Conservation (phyloP, 257 asterid species). For the Rhazya stricta region DNA sequence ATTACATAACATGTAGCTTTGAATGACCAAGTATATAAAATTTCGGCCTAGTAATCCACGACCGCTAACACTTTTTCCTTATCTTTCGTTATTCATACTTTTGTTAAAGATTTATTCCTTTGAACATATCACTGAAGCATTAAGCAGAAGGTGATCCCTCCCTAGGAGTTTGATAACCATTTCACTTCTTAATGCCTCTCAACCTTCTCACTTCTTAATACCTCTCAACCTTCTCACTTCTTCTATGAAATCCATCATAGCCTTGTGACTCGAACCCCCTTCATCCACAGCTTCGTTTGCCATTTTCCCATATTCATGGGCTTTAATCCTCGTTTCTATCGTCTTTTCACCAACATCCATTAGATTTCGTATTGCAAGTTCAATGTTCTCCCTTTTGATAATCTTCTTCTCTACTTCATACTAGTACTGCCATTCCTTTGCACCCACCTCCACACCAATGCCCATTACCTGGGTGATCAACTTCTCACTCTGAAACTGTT, state of each 20-base stretch:
- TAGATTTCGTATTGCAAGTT: background rate
- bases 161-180: too few species aligned
- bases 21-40: too few species aligned
- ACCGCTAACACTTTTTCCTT: too few species aligned
- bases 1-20: too few species aligned
- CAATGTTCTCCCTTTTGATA: background rate
- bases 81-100: too few species aligned
- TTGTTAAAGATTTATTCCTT: too few species aligned
- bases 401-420: background rate
- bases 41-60: too few species aligned
- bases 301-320: background rate
- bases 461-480: constrained; percentile 22
- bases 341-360: background rate
- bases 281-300: background rate
- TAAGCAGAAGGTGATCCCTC: too few species aligned
- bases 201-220: background rate
- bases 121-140: too few species aligned
- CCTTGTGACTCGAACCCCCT: background rate
- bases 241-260: background rate
- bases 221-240: background rate
- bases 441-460: constrained; percentile 33
- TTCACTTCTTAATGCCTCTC: too few species aligned
- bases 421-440: too few species aligned
- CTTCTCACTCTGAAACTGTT: constrained; percentile 38
- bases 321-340: background rate